phyloP scores from a whole-genome alignment of 2,329 filamentous ascomycete genomes.

The Cladosporium cucumerinum region DNA sequence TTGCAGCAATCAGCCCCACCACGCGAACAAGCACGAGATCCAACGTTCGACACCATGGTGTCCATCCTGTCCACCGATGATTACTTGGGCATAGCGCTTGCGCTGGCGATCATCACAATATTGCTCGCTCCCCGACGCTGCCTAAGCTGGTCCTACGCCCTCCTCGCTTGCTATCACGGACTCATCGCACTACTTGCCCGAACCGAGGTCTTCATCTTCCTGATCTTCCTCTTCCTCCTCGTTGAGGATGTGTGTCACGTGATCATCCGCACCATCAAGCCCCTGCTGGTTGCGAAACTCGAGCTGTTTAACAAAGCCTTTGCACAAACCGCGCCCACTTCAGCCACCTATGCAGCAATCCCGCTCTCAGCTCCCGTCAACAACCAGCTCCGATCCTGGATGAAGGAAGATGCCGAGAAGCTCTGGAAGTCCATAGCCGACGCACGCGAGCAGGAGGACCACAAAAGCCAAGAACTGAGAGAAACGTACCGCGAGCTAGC shows the following conservation, averaged over 20 bases:
- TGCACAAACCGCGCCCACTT: background rate
- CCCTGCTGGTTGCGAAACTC: background rate
- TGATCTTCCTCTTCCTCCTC: background rate
- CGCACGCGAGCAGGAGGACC: background rate
- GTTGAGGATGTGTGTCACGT: background rate
- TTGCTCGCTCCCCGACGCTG: background rate
- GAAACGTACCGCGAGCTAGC: background rate
- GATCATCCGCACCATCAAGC: background rate
- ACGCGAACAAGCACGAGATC: background rate
- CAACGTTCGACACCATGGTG: background rate
- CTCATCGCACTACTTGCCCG: background rate
- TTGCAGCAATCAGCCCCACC: background rate
- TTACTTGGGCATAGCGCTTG: background rate
- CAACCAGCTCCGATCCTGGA: background rate
- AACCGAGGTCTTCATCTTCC: background rate
- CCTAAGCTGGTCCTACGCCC: background rate
- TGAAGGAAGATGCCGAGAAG: background rate
- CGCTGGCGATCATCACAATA: background rate
- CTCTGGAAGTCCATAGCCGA: background rate
- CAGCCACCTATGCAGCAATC: background rate
- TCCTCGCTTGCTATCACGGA: background rate
- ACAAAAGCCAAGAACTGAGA: background rate
- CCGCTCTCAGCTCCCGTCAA: background rate
- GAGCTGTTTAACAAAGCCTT: background rate
- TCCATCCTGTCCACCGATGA: background rate